Conservation (phyloP, 1,139 yeast genomes). For the Blastobotrys illinoisensis region DNA sequence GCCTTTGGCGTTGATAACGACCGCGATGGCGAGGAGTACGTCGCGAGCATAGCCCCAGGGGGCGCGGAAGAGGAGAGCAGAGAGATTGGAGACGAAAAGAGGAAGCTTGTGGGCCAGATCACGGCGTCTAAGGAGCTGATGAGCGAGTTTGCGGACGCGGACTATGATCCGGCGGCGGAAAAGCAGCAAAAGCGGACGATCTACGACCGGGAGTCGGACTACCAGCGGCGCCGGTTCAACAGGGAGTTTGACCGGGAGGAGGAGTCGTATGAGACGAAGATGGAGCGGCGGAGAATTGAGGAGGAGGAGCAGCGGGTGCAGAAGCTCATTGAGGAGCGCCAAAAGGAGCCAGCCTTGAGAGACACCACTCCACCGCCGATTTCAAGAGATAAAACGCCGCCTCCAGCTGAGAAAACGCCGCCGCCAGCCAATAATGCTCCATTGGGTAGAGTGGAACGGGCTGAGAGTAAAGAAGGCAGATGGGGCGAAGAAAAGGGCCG, state of each 20-base stretch:
- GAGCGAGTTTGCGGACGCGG: slow-evolving; percentile 30
- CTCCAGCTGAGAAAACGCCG: slow-evolving; percentile 25
- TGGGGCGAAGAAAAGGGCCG: slow-evolving; percentile 11
- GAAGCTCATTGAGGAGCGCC: slow-evolving; percentile 24
- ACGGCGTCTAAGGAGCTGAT: slow-evolving; percentile 30
- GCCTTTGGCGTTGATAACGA: not conserved
- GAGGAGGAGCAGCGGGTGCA: slow-evolving; percentile 30
- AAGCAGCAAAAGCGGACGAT: slow-evolving; percentile 31
- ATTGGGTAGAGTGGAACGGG: no score
- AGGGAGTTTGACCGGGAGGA: slow-evolving; percentile 26
- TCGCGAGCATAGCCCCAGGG: slow-evolving; percentile 2
- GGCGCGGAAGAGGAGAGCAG: not conserved
- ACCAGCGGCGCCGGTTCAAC: slow-evolving; percentile 40
- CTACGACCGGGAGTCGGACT: slow-evolving; percentile 37
- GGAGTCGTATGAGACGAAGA: slow-evolving; percentile 24
- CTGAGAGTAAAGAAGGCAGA: not conserved
- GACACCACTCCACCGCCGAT: slow-evolving; percentile 19
- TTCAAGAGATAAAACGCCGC: slow-evolving; percentile 11
- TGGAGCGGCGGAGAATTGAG: slow-evolving; percentile 31
- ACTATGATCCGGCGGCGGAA: slow-evolving; percentile 36
- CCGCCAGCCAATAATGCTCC: no score
- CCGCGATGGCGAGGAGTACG: not conserved
- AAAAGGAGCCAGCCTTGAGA: slow-evolving; percentile 13
- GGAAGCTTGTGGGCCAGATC: slow-evolving; percentile 29
- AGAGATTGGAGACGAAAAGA: slow-evolving; percentile 7